A percentile compares a stretch with the other conserved stretches of the same genome.
Evolutionary conservation across 352 stramenopile species (phyloP).

Genomic region (Globisporangium polare): DNA sequence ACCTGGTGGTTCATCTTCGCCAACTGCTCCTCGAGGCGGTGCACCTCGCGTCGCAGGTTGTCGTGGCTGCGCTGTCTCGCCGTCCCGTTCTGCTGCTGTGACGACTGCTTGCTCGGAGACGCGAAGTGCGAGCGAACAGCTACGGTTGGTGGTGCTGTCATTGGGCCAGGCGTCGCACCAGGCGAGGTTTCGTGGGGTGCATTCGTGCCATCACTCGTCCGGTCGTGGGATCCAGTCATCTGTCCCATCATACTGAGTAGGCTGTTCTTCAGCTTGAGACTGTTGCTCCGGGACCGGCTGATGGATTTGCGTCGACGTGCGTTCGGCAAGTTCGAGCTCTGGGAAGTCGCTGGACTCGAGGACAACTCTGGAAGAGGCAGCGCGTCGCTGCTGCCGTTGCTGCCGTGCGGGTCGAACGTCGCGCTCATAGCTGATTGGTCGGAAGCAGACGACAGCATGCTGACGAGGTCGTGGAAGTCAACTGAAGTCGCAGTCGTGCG

Average conservation of each 20-base stretch:
- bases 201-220: constrained; percentile 2
- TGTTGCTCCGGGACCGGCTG: constrained; percentile 64
- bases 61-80: constrained; percentile 27
- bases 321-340: constrained; percentile 34
- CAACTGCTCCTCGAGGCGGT: constrained; percentile 54
- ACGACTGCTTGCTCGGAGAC: constrained; percentile 1
- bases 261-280: constrained; percentile 48
- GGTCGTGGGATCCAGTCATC: constrained; percentile 41
- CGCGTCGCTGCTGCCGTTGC: not conserved
- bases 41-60: constrained; percentile 49
- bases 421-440: constrained; percentile 1
- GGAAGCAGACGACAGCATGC: constrained; percentile 22
- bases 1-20: constrained; percentile 66
- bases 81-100: constrained; percentile 14
- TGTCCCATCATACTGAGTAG: constrained; percentile 63
- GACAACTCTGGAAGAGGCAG: constrained; percentile 1
- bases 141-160: not conserved
- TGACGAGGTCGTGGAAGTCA: constrained; percentile 51
- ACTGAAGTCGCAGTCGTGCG: constrained; percentile 21
- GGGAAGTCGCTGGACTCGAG: constrained; percentile 1
- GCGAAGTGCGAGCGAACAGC: constrained; percentile 1
- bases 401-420: not conserved
- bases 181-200: not conserved
- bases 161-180: not conserved
- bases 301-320: constrained; percentile 48